Conservation (phyloP, 768 basidiomycete species). For the Tulasnella sp. region DNA sequence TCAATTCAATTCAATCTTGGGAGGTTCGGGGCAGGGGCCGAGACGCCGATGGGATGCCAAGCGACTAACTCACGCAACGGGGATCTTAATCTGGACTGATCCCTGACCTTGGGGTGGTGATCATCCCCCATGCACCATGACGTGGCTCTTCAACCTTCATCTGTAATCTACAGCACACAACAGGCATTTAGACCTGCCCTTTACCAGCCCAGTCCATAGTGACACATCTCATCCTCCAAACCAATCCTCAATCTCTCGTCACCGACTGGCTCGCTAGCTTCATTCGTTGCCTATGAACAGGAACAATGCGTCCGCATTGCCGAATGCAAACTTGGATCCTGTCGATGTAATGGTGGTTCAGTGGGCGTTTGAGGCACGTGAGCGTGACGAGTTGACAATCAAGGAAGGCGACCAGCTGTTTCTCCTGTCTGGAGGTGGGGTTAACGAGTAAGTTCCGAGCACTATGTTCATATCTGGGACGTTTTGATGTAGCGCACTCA, state of each 20-base stretch:
- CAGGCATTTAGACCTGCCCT: too few species aligned
- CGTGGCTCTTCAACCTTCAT: too few species aligned
- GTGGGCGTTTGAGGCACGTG: background rate
- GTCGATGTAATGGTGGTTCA: background rate
- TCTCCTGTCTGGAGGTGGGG: background rate
- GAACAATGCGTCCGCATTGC: background rate
- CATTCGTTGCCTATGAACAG: background rate
- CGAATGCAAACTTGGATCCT: background rate
- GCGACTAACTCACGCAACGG: too few species aligned
- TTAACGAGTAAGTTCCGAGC: background rate
- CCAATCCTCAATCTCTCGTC: background rate
- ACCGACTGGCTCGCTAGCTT: background rate
- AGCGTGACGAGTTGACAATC: background rate
- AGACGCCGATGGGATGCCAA: too few species aligned
- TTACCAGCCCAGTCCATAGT: too few species aligned
- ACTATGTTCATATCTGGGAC: background rate
- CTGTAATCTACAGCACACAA: too few species aligned
- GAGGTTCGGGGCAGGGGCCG: too few species aligned
- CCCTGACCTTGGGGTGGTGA: too few species aligned
- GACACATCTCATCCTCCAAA: background rate
- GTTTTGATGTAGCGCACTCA: background rate
- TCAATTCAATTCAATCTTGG: too few species aligned
- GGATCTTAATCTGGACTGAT: too few species aligned
- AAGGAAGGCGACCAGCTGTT: background rate
- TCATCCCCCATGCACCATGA: too few species aligned